Base-by-base conservation (phyloP, 1,284 basidiomycete species). In the Leccinum variabile region DNA sequence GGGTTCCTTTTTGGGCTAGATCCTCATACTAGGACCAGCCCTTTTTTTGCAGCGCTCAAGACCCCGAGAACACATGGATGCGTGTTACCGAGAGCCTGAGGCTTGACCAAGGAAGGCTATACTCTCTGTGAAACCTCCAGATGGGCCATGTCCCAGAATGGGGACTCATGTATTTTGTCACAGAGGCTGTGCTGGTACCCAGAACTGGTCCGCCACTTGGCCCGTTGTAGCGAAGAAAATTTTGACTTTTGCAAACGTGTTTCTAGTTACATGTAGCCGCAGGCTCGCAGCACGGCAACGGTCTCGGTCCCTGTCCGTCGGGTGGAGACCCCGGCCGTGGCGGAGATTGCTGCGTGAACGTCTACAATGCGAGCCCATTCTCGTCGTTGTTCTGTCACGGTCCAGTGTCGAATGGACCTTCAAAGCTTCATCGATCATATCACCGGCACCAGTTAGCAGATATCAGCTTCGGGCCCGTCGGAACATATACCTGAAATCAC, bases 291-390 rank as follows among this genome's bases (percentile, higher is more conserved):
- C 22, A 59, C 64, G 59, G 62, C 58, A 54, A 46, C 56, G 55
- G 50, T 59, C 25, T 61, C 57, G 60, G 54, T 62, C 66, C 61
- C 59, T 60, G 59, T 64, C 59, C 61, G 56, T 64, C 65, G 64
- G 58, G 59, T 64, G 63, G 33, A 33, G 50, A 56, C 41, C 28
- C 28, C 28, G 28, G 6, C 60, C 59, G 60, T 56, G 67, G 72
- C 70, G 74, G 74, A 77, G 70, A 77, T 77, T 67, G 72, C 33
- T 70, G 68, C 58, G 60, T 71, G 71, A 66, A 57, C 39, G 28
- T 44, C 39, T 44, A n/a, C 28, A 54, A 14, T 59, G 52, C 57
- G 14, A 58, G 53, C 54, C 67, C 57, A 59, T 65, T 59, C 61
- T 54, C n/a, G 6, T 30, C 1, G 50, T 25, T 28, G 60, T 46